These are phyloP conservation scores for Dentipellis sp. DNA, from an alignment of 768 basidiomycete genomes.

Conservation along the genomic window DNA sequence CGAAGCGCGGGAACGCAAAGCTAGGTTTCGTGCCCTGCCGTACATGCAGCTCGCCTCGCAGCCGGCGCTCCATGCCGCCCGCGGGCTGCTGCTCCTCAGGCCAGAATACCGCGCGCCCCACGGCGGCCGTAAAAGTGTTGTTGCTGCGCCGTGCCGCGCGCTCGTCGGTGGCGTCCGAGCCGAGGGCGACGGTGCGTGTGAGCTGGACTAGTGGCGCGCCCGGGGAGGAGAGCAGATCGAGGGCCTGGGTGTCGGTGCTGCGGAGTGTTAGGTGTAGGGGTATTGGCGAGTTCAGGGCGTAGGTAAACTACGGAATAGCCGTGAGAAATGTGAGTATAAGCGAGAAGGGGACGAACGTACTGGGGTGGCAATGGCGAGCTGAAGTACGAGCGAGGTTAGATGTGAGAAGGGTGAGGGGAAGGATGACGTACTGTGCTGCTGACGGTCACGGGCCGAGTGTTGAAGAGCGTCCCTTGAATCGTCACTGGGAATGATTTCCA, in stretches of 20 bases:
- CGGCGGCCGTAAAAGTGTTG: constrained; percentile 34
- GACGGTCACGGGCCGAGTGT: constrained; percentile 21
- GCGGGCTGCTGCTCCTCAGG: neutral
- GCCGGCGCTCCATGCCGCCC: constrained; percentile 5
- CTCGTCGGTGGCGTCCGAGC: constrained; percentile 14
- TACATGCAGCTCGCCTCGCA: constrained; percentile 45
- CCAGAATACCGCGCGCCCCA: constrained; percentile 44
- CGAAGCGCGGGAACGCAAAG: constrained; percentile 36
- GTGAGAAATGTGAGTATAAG: neutral
- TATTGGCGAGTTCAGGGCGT: constrained; percentile 40
- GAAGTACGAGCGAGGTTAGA: neutral
- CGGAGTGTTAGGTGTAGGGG: constrained; percentile 40
- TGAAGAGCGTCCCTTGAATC: constrained; percentile 28
- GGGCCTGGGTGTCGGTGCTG: constrained; percentile 34
- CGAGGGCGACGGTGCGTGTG: constrained; percentile 37
- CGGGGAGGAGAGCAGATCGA: constrained; percentile 39
- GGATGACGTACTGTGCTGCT: constrained; percentile 22
- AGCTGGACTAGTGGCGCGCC: constrained; percentile 33
- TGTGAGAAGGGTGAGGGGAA: no score
- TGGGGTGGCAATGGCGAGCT: constrained; percentile 44
- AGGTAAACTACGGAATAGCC: constrained; percentile 30
- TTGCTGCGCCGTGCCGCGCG: constrained; percentile 28
- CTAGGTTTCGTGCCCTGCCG: constrained; percentile 33
- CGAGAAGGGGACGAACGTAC: constrained; percentile 18
- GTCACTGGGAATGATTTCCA: constrained; percentile 26